Evolutionary conservation across 1,139 yeast genomes (phyloP).

Genomic region (Taiozyma onychis): DNA sequence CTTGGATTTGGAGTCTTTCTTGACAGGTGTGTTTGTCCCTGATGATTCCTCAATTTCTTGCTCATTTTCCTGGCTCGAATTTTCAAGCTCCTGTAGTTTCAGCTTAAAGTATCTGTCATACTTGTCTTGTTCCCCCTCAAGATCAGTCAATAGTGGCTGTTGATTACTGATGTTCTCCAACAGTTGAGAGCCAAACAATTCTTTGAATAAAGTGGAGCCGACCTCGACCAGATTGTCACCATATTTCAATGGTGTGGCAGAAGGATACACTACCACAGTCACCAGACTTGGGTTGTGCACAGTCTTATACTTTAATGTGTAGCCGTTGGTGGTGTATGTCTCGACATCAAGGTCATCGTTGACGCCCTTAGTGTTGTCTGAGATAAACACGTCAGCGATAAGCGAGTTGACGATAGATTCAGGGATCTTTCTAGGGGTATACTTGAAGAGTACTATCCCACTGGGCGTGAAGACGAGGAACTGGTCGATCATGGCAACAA

Average conservation of each 20-base stretch:
- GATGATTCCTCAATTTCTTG: neutral
- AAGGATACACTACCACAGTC: constrained; percentile 28
- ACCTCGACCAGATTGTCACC: constrained; percentile 30
- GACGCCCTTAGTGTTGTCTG: constrained; percentile 26
- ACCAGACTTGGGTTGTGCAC: constrained; percentile 22
- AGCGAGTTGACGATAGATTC: constrained; percentile 41
- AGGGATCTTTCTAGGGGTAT: constrained; percentile 39
- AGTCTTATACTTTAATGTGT: constrained; percentile 28
- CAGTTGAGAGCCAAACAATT: constrained; percentile 25
- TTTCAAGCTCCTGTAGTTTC: constrained; percentile 25
- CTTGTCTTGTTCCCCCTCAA: constrained; percentile 25
- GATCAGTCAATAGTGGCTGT: constrained; percentile 22
- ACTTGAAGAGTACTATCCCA: constrained; percentile 53
- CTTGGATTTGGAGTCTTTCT: constrained; percentile 2
- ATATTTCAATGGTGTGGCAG: constrained; percentile 27
- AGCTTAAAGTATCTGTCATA: constrained; percentile 28
- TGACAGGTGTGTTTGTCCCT: neutral
- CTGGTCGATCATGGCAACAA: constrained; percentile 44
- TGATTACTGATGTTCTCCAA: constrained; percentile 24
- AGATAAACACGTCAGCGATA: constrained; percentile 43
- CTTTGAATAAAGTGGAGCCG: constrained; percentile 25
- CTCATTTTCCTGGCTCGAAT: neutral
- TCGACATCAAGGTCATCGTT: constrained; percentile 26
- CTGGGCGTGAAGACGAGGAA: constrained; percentile 49
- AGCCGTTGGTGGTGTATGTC: constrained; percentile 27